phyloP scores from a whole-genome alignment of 2,329 filamentous ascomycete genomes.

The Colletotrichum sp. region DNA sequence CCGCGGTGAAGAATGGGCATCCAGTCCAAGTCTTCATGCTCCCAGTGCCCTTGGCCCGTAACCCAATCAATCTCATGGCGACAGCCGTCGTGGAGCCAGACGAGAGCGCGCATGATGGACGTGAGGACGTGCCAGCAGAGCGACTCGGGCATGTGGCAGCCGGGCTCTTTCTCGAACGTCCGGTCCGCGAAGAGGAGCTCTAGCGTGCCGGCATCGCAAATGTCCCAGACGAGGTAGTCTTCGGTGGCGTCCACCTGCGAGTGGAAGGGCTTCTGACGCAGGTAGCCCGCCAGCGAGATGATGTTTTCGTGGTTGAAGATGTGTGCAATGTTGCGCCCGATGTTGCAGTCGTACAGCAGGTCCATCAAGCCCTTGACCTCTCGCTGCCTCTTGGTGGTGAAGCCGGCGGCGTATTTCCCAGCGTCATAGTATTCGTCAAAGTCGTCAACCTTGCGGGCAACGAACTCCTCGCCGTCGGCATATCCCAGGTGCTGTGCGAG shows the following conservation, averaged over 20 bases:
- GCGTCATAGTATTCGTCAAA: conserved; percentile 16
- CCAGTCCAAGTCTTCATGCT: conserved; percentile 47
- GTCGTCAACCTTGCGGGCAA: conserved; percentile 32
- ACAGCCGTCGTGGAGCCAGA: conserved; percentile 58
- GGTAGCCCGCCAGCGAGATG: conserved; percentile 45
- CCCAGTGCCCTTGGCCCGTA: conserved; percentile 4
- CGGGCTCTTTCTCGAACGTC: conserved; percentile 23
- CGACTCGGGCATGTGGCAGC: conserved; percentile 51
- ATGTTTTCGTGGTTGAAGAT: conserved; percentile 57
- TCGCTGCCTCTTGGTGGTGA: conserved; percentile 23
- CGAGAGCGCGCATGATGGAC: conserved; percentile 51
- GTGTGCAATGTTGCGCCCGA: conserved; percentile 32
- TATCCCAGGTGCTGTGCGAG: conserved; percentile 23
- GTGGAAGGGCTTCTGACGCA: conserved; percentile 28
- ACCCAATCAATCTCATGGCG: conserved; percentile 25
- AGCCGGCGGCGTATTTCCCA: not conserved
- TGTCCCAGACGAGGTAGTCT: conserved; percentile 53
- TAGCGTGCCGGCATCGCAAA: conserved; percentile 56
- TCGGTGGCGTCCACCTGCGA: conserved; percentile 23
- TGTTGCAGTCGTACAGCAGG: conserved; percentile 31
- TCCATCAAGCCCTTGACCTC: conserved; percentile 27
- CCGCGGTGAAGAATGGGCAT: conserved; percentile 55
- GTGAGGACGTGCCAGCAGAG: conserved; percentile 61
- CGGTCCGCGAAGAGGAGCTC: conserved; percentile 39
- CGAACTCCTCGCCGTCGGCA: conserved; percentile 31